phyloP scores from a whole-genome alignment of 1,284 basidiomycete species.

The Heterobasidion occidentale region DNA sequence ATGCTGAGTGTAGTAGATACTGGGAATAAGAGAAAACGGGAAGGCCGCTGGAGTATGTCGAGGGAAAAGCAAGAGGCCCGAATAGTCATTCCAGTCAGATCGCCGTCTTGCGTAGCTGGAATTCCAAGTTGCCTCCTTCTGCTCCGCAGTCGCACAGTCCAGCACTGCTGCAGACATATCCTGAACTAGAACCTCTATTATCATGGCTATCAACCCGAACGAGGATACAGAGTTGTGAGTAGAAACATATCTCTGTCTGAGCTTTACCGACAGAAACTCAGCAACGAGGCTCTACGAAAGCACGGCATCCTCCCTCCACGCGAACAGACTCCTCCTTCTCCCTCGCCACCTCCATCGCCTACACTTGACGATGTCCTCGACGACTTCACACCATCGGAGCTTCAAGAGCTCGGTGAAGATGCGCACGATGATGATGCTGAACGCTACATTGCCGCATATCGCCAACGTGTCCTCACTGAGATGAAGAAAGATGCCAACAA shows the following conservation, averaged over 20 bases:
- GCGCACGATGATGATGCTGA: slow-evolving; percentile 72
- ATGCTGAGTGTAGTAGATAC: not conserved
- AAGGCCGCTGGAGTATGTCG: not conserved
- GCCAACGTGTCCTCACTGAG: slow-evolving; percentile 61
- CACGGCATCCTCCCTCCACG: slow-evolving; percentile 84
- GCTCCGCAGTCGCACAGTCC: not conserved
- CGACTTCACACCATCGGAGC: slow-evolving; percentile 59
- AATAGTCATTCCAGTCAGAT: not conserved
- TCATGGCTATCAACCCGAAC: slow-evolving; percentile 68
- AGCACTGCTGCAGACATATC: not conserved
- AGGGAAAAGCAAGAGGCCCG: not conserved
- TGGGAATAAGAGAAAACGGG: not conserved
- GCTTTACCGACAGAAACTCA: slow-evolving; percentile 23
- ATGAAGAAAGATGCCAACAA: slow-evolving; percentile 44
- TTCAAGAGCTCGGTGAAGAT: slow-evolving; percentile 63
- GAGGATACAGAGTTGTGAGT: slow-evolving; percentile 92
- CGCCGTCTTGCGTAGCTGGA: not conserved
- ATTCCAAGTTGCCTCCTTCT: not conserved
- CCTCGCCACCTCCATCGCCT: slow-evolving; percentile 64
- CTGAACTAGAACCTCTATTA: not conserved
- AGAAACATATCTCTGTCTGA: slow-evolving; percentile 2
- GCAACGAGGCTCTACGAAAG: slow-evolving; percentile 88
- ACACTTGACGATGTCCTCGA: slow-evolving; percentile 60
- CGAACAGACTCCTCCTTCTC: slow-evolving; percentile 58
- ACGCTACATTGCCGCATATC: slow-evolving; percentile 65